Percentiles rank a stretch among this genome's conserved stretches.
These are phyloP conservation scores for Leccinum subrobustum DNA, from an alignment of 1,284 basidiomycete genomes.

Conservation along the genomic window DNA sequence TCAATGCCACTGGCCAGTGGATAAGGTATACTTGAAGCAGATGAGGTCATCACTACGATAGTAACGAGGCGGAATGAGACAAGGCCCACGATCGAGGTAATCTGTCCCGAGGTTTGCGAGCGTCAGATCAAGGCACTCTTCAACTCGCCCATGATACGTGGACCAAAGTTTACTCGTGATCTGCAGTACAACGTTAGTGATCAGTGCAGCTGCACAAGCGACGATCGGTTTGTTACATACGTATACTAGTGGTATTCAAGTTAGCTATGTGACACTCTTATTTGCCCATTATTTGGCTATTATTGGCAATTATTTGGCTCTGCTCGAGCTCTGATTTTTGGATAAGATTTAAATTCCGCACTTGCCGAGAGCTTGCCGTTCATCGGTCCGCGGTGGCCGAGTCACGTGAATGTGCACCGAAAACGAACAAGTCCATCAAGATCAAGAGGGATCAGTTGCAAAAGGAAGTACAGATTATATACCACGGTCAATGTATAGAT, in stretches of 20 bases:
- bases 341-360: no score
- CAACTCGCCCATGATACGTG: conserved; percentile 74
- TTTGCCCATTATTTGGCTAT: no score
- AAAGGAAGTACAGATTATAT: no score
- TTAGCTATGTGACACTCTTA: no score
- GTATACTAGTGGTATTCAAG: conserved; percentile 48
- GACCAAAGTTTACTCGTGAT: conserved; percentile 73
- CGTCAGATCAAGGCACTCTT: conserved; percentile 69
- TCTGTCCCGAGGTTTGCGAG: conserved; percentile 71
- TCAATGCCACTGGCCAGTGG: conserved; percentile 82
- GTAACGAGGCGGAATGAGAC: background rate
- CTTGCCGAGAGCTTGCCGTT: no score
- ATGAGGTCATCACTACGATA: background rate
- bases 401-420: no score
- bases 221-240: conserved; percentile 36
- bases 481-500: no score
- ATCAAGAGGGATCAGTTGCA: no score
- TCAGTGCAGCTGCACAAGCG: background rate
- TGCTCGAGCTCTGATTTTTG: no score
- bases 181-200: conserved; percentile 32
- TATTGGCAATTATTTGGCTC: no score
- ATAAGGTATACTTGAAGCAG: conserved; percentile 59
- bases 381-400: no score
- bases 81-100: conserved; percentile 69
- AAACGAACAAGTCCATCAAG: no score